phyloP scores from a whole-genome alignment of 2,329 filamentous ascomycete genomes.

The Fonsecaea multimorphosa region DNA sequence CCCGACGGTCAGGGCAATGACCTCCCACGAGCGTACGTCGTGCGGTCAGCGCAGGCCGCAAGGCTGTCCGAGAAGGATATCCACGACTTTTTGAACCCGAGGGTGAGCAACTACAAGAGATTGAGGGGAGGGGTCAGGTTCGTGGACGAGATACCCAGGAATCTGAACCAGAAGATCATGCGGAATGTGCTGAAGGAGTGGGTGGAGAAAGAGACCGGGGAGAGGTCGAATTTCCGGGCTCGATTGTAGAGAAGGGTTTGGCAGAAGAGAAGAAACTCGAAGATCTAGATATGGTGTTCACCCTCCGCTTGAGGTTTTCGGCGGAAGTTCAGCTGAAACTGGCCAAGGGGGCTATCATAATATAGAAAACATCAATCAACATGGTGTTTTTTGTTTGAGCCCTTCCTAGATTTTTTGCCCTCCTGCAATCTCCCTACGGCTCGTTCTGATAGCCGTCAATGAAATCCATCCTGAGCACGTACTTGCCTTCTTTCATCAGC shows the following conservation, averaged over 20 bases:
- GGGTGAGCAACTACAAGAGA: constrained; percentile 56
- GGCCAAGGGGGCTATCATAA: no score
- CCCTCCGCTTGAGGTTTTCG: no score
- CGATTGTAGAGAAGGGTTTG: constrained; percentile 16
- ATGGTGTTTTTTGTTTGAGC: no score
- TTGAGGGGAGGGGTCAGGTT: constrained; percentile 56
- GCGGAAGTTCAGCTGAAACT: no score
- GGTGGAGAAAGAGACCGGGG: constrained; percentile 18
- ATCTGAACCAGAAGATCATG: constrained; percentile 58
- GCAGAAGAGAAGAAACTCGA: no score
- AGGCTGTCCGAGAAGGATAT: constrained; percentile 48
- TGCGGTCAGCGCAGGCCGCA: constrained; percentile 41
- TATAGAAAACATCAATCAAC: no score
- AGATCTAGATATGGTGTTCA: no score
- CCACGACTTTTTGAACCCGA: constrained; percentile 25
- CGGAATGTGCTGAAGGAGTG: constrained; percentile 39
- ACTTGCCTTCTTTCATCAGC: constrained; percentile 20
- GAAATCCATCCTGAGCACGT: constrained; percentile 28
- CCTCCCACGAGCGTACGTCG: constrained; percentile 56
- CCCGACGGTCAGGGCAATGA: constrained; percentile 40
- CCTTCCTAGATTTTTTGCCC: no score
- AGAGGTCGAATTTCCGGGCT: constrained; percentile 10
- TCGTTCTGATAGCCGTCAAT: constrained; percentile 33
- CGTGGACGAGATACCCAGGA: constrained; percentile 56
- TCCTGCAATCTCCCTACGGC: constrained; percentile 22